These are phyloP conservation scores for Hymenochaete sp. DNA, from an alignment of 1,284 basidiomycete species.

Conservation along the genomic window DNA sequence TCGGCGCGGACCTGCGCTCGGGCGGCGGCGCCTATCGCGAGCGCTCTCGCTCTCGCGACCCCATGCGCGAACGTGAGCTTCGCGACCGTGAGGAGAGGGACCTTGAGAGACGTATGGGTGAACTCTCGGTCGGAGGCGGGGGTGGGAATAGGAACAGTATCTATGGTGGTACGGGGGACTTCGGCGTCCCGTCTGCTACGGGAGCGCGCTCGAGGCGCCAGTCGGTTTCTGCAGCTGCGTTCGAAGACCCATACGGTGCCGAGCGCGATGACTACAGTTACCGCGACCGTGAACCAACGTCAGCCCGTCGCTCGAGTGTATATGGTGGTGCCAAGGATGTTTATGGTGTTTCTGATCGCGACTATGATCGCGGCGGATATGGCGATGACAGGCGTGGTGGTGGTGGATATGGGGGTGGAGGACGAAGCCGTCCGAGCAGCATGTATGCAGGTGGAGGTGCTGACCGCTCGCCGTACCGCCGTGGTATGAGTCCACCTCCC, in stretches of 20 bases:
- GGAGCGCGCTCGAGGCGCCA: conserved; percentile 14
- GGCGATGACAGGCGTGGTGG: not conserved
- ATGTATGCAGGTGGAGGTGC: conserved; percentile 23
- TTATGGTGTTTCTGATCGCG: conserved; percentile 3
- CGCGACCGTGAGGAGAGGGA: conserved; percentile 15
- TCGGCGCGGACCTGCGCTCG: conserved; percentile 7
- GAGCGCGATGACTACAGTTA: not conserved
- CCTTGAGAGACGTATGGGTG: conserved; percentile 16
- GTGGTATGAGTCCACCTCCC: conserved; percentile 8
- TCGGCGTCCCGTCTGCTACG: not conserved
- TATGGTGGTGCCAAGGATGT: not conserved
- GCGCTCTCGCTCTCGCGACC: conserved; percentile 1
- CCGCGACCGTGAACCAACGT: not conserved
- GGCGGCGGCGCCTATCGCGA: conserved; percentile 9
- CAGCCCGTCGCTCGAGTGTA: not conserved
- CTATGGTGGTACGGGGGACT: conserved; percentile 11
- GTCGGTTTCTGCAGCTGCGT: conserved; percentile 6
- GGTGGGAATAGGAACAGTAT: conserved; percentile 7
- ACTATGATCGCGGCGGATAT: not conserved
- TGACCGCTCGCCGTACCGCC: conserved; percentile 16
- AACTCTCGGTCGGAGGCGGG: conserved; percentile 15
- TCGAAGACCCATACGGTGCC: conserved; percentile 3
- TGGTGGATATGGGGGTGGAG: not conserved
- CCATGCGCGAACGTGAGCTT: conserved; percentile 5
- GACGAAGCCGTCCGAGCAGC: conserved; percentile 10